These are phyloP conservation scores for Calonectria pseudoturangicola DNA, from an alignment of 2,329 filamentous ascomycete species.

Conservation along the genomic window DNA sequence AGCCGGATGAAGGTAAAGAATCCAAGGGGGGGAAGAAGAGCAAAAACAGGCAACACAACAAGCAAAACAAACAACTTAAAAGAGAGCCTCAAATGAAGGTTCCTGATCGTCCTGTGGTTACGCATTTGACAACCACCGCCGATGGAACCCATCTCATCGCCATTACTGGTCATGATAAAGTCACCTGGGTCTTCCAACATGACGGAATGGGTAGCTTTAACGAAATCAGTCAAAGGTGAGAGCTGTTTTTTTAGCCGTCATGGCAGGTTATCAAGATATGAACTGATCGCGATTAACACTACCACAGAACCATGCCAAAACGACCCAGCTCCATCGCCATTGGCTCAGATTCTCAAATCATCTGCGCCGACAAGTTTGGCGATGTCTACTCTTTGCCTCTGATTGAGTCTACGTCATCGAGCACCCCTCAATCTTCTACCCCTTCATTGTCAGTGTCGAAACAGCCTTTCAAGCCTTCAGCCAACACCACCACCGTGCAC, in stretches of 20 bases:
- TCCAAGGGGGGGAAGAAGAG: slow-evolving; percentile 56
- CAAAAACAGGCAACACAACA: slow-evolving; percentile 55
- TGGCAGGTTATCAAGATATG: neutral
- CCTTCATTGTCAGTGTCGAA: slow-evolving; percentile 50
- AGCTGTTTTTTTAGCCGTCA: neutral
- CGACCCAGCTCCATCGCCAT: slow-evolving; percentile 86
- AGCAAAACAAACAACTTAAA: slow-evolving; percentile 33
- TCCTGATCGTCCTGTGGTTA: slow-evolving; percentile 79
- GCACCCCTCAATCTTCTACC: slow-evolving; percentile 42
- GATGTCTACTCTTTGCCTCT: slow-evolving; percentile 92
- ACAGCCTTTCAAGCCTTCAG: slow-evolving; percentile 66
- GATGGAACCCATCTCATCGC: slow-evolving; percentile 82
- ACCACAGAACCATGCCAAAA: slow-evolving; percentile 86
- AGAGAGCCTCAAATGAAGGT: slow-evolving; percentile 54
- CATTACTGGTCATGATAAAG: slow-evolving; percentile 94
- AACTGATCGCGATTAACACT: slow-evolving; percentile 52
- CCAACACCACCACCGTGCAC: slow-evolving; percentile 77
- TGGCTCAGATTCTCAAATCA: slow-evolving; percentile 81
- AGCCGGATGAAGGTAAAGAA: slow-evolving; percentile 47
- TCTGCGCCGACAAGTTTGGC: slow-evolving; percentile 95
- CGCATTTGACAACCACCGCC: slow-evolving; percentile 78
- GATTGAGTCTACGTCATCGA: slow-evolving; percentile 47
- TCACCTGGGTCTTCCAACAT: slow-evolving; percentile 86
- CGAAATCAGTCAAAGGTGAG: slow-evolving; percentile 82
- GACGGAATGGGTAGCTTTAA: slow-evolving; percentile 76